Evolutionary conservation across 2,329 filamentous ascomycete genomes (phyloP).

Genomic region (Calcarisporium arbuscula): DNA sequence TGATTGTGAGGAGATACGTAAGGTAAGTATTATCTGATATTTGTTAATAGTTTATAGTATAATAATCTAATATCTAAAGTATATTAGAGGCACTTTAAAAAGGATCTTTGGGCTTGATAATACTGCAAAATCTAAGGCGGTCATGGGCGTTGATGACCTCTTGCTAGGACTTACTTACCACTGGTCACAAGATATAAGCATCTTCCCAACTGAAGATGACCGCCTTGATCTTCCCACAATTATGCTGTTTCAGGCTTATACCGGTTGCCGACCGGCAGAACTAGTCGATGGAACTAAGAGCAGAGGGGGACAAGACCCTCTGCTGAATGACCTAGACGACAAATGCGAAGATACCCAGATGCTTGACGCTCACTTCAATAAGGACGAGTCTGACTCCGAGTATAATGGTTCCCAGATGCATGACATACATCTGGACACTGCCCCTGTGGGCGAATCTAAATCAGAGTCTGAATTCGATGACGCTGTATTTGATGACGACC

Average conservation of each 20-base stretch:
- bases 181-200: slow-evolving; percentile 15
- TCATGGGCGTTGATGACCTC: slow-evolving; percentile 11
- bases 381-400: too few relatives aligned
- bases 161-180: slow-evolving; percentile 12
- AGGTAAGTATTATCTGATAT: background rate
- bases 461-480: slow-evolving; percentile 2
- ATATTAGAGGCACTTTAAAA: slow-evolving; percentile 1
- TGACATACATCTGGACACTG: too few relatives aligned
- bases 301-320: slow-evolving; percentile 14
- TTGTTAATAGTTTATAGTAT: background rate
- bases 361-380: too few relatives aligned
- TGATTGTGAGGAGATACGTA: slow-evolving; percentile 1
- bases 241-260: slow-evolving; percentile 19
- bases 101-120: background rate
- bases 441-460: too few relatives aligned
- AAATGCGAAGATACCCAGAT: too few relatives aligned
- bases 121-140: slow-evolving; percentile 4
- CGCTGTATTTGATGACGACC: too few relatives aligned
- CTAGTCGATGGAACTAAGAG: slow-evolving; percentile 18
- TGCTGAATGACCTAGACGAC: slow-evolving; percentile 11
- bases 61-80: slow-evolving; percentile 1
- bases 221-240: slow-evolving; percentile 15
- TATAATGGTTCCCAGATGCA: too few relatives aligned
- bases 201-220: slow-evolving; percentile 19
- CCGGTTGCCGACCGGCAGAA: slow-evolving; percentile 15